Percentiles rank a stretch among this genome's conserved stretches.
phyloP scores from a whole-genome alignment of 306 rosid species.

The Carpinus viminea region DNA sequence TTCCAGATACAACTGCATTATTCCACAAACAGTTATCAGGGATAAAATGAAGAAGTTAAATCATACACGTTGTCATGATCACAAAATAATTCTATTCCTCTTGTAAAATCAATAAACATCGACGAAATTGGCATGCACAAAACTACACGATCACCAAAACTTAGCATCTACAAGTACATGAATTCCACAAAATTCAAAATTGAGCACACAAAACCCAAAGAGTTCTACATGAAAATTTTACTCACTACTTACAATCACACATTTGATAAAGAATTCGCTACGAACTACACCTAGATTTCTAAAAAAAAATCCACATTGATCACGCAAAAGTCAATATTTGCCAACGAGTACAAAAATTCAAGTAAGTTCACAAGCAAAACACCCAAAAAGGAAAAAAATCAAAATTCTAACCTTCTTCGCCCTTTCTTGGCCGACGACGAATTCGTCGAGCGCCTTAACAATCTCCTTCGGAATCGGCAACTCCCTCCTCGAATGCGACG shows the following conservation, averaged over 20 bases:
- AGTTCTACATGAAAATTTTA: background rate
- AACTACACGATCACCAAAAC: background rate
- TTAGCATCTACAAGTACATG: background rate
- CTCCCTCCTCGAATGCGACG: slow-evolving; percentile 19
- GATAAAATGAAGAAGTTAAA: background rate
- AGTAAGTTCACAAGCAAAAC: background rate
- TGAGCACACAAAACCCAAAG: background rate
- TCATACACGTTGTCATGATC: background rate
- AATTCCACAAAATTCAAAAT: background rate
- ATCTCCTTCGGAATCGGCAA: slow-evolving; percentile 66
- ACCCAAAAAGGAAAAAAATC: background rate
- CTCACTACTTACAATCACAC: background rate
- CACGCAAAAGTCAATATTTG: background rate
- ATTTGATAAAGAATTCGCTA: background rate
- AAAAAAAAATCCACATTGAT: background rate
- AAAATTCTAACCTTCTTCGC: slow-evolving; percentile 55
- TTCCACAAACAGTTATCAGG: background rate
- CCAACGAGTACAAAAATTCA: background rate
- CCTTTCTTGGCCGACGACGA: slow-evolving; percentile 56
- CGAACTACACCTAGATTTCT: background rate
- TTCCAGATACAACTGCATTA: background rate
- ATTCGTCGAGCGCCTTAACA: slow-evolving; percentile 43
- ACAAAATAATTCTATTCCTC: background rate
- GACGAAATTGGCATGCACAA: background rate
- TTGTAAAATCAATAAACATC: background rate